These are phyloP conservation scores for Daldinia vernicosa DNA, from an alignment of 495 filamentous ascomycete species.

Conservation along the genomic window DNA sequence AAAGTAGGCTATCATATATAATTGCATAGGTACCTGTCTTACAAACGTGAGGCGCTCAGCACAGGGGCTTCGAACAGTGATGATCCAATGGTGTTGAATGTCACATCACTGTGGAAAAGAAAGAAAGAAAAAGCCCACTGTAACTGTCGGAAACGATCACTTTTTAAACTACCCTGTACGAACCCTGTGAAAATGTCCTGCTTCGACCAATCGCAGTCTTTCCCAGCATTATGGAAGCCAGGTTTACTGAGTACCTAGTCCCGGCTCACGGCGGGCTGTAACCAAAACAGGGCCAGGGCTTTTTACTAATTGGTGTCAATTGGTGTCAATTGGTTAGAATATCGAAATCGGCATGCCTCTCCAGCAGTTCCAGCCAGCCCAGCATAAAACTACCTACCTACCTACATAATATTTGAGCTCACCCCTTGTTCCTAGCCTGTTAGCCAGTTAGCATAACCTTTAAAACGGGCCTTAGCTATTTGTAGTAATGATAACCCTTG, in stretches of 20 bases:
- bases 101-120: constrained; percentile 25
- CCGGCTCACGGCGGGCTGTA: constrained; percentile 36
- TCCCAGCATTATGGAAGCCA: constrained; percentile 34
- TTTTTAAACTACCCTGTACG: constrained; percentile 21
- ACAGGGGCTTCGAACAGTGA: constrained; percentile 7
- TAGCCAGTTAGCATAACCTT: constrained; percentile 11
- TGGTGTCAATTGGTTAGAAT: background rate
- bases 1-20: background rate
- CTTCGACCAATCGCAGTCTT: constrained; percentile 25
- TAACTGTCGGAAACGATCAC: constrained; percentile 41
- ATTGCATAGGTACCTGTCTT: too few species aligned
- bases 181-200: background rate
- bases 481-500: constrained; percentile 20
- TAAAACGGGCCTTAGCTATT: constrained; percentile 15
- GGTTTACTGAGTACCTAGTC: constrained; percentile 15
- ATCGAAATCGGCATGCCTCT: background rate
- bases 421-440: constrained; percentile 32
- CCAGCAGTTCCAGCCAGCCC: too few species aligned
- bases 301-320: constrained; percentile 11
- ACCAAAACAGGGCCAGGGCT: constrained; percentile 24
- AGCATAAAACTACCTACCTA: too few species aligned
- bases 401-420: background rate
- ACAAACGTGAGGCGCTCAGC: constrained; percentile 11
- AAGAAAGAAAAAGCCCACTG: constrained; percentile 8
- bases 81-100: constrained; percentile 28